Conservation (phyloP, 371 early-diverging fungal species). For the Zychaea mexicana region DNA sequence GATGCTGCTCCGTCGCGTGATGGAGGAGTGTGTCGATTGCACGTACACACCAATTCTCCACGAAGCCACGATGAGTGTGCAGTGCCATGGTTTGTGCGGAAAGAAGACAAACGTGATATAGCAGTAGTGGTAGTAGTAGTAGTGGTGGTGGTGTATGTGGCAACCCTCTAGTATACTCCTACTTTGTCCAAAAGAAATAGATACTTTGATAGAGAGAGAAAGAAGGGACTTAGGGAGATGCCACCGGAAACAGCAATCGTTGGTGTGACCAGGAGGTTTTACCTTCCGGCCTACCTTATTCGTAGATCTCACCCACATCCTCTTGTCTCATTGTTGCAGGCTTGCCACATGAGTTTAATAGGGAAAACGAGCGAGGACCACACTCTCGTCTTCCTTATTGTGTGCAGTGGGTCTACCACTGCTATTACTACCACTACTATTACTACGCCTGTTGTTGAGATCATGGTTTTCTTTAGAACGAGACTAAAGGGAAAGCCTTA, state of each 20-base stretch:
- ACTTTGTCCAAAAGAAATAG: neutral
- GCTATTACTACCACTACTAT: neutral
- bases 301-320: neutral
- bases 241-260: neutral
- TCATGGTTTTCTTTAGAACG: slow-evolving; percentile 13
- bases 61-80: neutral
- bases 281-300: neutral
- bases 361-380: neutral
- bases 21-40: too few relatives aligned
- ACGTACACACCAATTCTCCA: too few relatives aligned
- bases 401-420: too few relatives aligned
- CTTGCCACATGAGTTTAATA: neutral
- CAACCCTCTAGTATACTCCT: neutral
- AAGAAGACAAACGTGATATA: too few relatives aligned
- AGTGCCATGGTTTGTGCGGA: neutral
- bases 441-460: neutral
- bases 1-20: too few relatives aligned
- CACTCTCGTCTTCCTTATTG: neutral
- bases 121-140: too few relatives aligned
- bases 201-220: neutral
- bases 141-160: neutral
- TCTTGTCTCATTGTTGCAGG: neutral
- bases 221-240: neutral
- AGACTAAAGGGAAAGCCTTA: neutral
- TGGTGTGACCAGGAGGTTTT: neutral